Conservation (phyloP, 495 filamentous ascomycete genomes). For the Penicillium taxi region DNA sequence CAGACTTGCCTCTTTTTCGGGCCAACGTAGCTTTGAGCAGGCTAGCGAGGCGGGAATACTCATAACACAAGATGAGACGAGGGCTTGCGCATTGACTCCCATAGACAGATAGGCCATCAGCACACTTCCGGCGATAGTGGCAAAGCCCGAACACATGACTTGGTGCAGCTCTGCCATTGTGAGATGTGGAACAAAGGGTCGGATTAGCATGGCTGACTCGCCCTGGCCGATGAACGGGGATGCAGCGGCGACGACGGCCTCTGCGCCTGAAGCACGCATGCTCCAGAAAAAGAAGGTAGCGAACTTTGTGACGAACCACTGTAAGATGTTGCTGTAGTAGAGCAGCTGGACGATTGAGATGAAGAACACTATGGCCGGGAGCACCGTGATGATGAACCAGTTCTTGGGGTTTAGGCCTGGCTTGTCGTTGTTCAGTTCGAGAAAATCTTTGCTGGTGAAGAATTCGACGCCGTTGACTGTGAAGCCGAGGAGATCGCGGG, state of each 20-base stretch:
- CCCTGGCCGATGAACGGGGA: constrained; percentile 92
- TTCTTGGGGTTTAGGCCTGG: constrained; percentile 6
- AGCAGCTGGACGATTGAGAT: constrained; percentile 75
- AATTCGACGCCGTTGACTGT: constrained; percentile 62
- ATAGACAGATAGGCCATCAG: constrained; percentile 73
- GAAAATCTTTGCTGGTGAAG: constrained; percentile 49
- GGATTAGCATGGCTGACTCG: constrained; percentile 87
- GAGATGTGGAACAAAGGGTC: constrained; percentile 73
- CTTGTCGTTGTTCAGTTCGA: neutral
- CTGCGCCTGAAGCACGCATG: constrained; percentile 84
- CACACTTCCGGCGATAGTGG: constrained; percentile 63
- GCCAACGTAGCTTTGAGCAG: constrained; percentile 78
- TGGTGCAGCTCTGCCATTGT: constrained; percentile 84
- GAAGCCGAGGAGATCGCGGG: constrained; percentile 62
- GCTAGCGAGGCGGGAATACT: constrained; percentile 83
- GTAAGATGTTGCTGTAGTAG: constrained; percentile 68
- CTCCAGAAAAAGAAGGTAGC: constrained; percentile 86
- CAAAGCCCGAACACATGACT: constrained; percentile 74
- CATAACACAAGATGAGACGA: constrained; percentile 89
- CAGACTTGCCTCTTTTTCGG: constrained; percentile 76
- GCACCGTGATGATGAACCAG: constrained; percentile 66
- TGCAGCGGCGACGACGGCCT: constrained; percentile 87
- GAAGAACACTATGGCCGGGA: constrained; percentile 90
- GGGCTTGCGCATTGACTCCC: constrained; percentile 71
- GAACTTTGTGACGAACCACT: constrained; percentile 83